Conservation (phyloP, 768 basidiomycete species). For the Phanerochaete sordida region DNA sequence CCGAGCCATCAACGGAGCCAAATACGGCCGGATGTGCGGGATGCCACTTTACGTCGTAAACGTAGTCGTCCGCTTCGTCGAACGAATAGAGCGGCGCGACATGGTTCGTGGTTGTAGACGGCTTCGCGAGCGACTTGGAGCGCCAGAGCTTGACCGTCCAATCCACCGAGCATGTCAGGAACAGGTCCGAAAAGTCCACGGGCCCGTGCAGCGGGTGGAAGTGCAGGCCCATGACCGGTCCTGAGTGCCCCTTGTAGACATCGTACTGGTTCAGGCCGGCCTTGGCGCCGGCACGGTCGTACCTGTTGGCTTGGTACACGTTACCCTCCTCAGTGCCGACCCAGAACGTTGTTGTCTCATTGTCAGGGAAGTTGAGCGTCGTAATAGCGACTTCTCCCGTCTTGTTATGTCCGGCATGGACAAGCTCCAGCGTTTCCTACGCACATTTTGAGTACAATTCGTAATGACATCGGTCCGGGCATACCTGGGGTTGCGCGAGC, state of each 20-base stretch:
- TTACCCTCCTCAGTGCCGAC: constrained; percentile 98
- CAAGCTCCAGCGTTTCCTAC: constrained; percentile 90
- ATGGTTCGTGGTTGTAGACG: constrained; percentile 50
- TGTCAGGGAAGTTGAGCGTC: constrained; percentile 89
- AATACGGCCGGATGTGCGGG: constrained; percentile 93
- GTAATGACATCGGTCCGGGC: constrained; percentile 4
- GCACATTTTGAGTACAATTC: background rate
- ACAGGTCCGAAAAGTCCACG: constrained; percentile 94
- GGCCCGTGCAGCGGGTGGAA: constrained; percentile 92
- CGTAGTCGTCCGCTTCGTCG: constrained; percentile 97
- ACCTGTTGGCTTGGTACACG: constrained; percentile 93
- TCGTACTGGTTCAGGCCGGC: constrained; percentile 93
- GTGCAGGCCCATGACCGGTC: constrained; percentile 90
- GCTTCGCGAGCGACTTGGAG: constrained; percentile 71
- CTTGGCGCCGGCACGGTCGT: constrained; percentile 95
- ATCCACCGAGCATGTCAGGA: constrained; percentile 89
- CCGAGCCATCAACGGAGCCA: constrained; percentile 90
- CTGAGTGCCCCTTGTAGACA: constrained; percentile 88
- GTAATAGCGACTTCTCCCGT: constrained; percentile 97
- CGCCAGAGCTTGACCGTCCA: constrained; percentile 99
- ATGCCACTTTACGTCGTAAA: constrained; percentile 99
- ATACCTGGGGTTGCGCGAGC: constrained; percentile 95
- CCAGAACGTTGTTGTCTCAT: constrained; percentile 96
- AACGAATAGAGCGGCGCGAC: constrained; percentile 88
- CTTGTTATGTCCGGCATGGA: constrained; percentile 90